These are phyloP conservation scores for Microcyclosporella mali DNA, from an alignment of 2,329 filamentous ascomycete species.

Conservation along the genomic window DNA sequence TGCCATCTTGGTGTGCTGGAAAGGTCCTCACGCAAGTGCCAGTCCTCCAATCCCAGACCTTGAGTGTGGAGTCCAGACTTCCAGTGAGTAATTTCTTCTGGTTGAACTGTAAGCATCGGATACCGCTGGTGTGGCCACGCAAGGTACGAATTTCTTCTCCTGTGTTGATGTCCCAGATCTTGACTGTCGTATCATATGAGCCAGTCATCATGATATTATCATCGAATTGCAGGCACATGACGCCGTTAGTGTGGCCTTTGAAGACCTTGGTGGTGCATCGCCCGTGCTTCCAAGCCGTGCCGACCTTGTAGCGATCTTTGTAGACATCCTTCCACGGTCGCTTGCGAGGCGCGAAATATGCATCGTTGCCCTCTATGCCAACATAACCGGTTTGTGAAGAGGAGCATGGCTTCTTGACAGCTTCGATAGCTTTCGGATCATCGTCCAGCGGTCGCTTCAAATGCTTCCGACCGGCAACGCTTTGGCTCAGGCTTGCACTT, in stretches of 20 bases:
- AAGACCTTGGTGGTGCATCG: slow-evolving; percentile 79
- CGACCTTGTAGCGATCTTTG: slow-evolving; percentile 88
- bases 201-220: slow-evolving; percentile 89
- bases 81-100: slow-evolving; percentile 86
- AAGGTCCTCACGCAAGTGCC: slow-evolving; percentile 80
- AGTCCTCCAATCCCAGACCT: slow-evolving; percentile 95
- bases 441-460: slow-evolving; percentile 21
- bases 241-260: slow-evolving; percentile 79
- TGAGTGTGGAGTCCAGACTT: slow-evolving; percentile 78
- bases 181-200: slow-evolving; percentile 90
- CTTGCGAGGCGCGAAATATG: slow-evolving; percentile 46
- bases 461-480: slow-evolving; percentile 5
- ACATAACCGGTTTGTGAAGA: slow-evolving; percentile 10
- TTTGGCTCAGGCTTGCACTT: neutral
- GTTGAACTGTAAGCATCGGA: slow-evolving; percentile 88
- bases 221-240: slow-evolving; percentile 74
- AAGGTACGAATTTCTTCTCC: slow-evolving; percentile 82
- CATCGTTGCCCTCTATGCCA: slow-evolving; percentile 27
- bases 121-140: slow-evolving; percentile 71
- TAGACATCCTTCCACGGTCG: slow-evolving; percentile 96
- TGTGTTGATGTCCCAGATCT: slow-evolving; percentile 91
- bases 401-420: slow-evolving; percentile 24
- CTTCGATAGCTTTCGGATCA: slow-evolving; percentile 19
- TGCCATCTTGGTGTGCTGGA: slow-evolving; percentile 69
- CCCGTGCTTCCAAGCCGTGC: slow-evolving; percentile 95